Evolutionary conservation across 768 basidiomycete species (phyloP), one percentile per base, ranked within the genome.

Genomic region (Gautieria morchelliformis): DNA sequence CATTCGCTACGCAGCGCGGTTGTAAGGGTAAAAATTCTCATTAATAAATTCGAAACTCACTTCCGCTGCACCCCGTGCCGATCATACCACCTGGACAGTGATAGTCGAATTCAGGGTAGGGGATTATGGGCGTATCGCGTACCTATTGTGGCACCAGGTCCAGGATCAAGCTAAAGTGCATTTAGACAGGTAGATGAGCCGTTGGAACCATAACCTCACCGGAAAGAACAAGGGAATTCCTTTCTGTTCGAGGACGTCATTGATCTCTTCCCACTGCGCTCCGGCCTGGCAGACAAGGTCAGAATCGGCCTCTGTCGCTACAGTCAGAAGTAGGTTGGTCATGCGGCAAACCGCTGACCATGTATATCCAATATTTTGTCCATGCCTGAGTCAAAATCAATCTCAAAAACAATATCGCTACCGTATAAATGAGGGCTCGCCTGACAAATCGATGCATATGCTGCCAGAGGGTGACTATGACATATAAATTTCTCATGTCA

Each of bases 201-300:
- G 17, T 3, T 12, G 32, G 30, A 15, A 20, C 46, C n/a, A 35
- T 33, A 27, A 10, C 63, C 80, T 66, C 61, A 92, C 86, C 9
- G 92, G 92, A 66, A 95, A 94, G 73, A 95, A 93, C 9, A 94
- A 71, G 1, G 87, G 83, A 53, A 90, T 84, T 3, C 78, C 84
- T 62, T 80, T 77, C 8, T 82, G 79, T 62, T 80, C 82, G 32
- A 96, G 75, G 5, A 77, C 72, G 9, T 73, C 70, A 63, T 91
- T 93, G 58, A 92, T 80, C 56, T 85, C 84, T 65, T 88, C 86
- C 87, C 89, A 93, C 19, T 79, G 74, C 22, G 80, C 74, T 9
- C 90, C 90, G 58, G 88, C 70, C 70, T 93, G 89, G 58, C 87
- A 88, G 12, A 81, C 74, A 51, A 92, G 70, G 67, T 92, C 89